A percentile compares a stretch with the other conserved stretches of the same genome.
These are phyloP conservation scores for Hymenoscyphus scutula DNA, from an alignment of 2,329 filamentous ascomycete species.

Conservation along the genomic window DNA sequence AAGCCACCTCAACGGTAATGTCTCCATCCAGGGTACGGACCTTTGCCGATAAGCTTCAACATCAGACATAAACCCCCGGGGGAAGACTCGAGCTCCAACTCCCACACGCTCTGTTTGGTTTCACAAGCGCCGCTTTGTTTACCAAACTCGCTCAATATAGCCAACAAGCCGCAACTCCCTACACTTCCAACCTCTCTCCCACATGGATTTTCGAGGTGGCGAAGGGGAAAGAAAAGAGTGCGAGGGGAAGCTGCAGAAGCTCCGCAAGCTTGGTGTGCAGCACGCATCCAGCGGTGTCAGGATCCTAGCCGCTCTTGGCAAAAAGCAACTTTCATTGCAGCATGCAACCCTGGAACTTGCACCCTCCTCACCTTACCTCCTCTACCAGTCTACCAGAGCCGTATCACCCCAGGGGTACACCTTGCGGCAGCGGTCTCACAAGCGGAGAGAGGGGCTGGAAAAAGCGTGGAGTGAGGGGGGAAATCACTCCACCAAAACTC, in stretches of 20 bases:
- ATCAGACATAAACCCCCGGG: background rate
- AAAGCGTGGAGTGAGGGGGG: background rate
- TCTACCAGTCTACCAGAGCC: background rate
- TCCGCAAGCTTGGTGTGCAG: constrained; percentile 1
- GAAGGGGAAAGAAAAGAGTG: background rate
- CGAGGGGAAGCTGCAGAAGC: constrained; percentile 2
- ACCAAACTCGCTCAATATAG: background rate
- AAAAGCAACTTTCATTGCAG: background rate
- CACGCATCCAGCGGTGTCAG: background rate
- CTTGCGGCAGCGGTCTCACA: background rate
- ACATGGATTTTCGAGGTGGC: constrained; percentile 1
- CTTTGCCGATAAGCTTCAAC: constrained; percentile 1
- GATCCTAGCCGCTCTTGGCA: constrained; percentile 1
- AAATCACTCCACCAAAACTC: background rate
- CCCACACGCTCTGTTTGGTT: background rate
- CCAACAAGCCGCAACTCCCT: background rate
- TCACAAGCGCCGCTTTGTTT: background rate
- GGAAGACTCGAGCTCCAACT: background rate
- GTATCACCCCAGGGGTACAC: background rate
- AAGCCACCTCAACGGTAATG: background rate
- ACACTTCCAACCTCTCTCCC: background rate
- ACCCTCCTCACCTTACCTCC: too few relatives aligned
- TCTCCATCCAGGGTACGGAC: background rate
- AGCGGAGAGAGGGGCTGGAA: background rate
- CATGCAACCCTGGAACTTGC: background rate